Evolutionary conservation across 2,329 filamentous ascomycete species (phyloP).

Genomic region (Cercospora sp.): DNA sequence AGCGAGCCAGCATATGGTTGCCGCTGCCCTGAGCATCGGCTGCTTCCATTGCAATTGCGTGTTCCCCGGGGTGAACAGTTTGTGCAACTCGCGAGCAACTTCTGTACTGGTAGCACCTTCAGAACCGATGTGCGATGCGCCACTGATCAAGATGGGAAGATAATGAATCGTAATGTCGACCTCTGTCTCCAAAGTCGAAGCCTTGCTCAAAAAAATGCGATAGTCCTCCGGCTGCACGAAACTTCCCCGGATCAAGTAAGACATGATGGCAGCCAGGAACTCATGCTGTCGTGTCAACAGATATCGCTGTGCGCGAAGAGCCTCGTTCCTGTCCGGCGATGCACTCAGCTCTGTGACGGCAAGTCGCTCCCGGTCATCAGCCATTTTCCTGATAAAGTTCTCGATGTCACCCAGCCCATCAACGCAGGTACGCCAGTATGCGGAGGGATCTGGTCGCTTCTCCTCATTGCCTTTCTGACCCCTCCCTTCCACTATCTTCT

Average conservation of each 20-base stretch:
- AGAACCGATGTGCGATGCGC: conserved; percentile 76
- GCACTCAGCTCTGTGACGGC: conserved; percentile 69
- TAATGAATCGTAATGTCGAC: conserved; percentile 76
- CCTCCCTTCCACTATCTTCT: conserved; percentile 55
- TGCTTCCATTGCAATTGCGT: conserved; percentile 72
- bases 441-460: conserved; percentile 52
- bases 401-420: conserved; percentile 74
- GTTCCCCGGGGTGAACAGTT: conserved; percentile 63
- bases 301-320: conserved; percentile 74
- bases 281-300: conserved; percentile 90
- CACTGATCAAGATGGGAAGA: conserved; percentile 74
- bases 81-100: conserved; percentile 70
- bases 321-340: conserved; percentile 68
- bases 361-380: conserved; percentile 73
- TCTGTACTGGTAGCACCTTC: conserved; percentile 64
- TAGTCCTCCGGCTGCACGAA: conserved; percentile 73
- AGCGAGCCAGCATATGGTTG: conserved; percentile 82
- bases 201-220: conserved; percentile 63
- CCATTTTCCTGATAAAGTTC: conserved; percentile 70
- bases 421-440: conserved; percentile 74
- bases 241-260: conserved; percentile 73
- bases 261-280: conserved; percentile 75
- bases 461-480: conserved; percentile 46
- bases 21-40: conserved; percentile 73
- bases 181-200: conserved; percentile 74